phyloP scores from a whole-genome alignment of 805 yeast species.

The Ogataea wickerhamii region DNA sequence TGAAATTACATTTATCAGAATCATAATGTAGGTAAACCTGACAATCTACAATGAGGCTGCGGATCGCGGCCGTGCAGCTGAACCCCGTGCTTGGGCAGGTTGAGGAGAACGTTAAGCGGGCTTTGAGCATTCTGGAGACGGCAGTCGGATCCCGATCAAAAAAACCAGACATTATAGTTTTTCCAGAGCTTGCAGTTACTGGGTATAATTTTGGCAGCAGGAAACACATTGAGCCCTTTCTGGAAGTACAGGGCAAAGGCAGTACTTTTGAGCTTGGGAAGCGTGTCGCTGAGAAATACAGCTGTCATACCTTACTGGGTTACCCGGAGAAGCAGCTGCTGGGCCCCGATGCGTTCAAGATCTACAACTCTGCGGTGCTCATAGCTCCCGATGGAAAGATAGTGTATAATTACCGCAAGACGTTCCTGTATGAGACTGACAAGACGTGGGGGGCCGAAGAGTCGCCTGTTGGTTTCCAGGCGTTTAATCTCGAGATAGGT shows the following conservation, averaged over 20 bases:
- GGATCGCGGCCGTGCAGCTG: conserved; percentile 64
- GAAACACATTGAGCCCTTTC: conserved; percentile 50
- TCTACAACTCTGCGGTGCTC: conserved; percentile 72
- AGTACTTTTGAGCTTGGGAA: conserved; percentile 55
- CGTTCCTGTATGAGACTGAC: conserved; percentile 75
- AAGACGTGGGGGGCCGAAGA: conserved; percentile 76
- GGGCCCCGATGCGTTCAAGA: conserved; percentile 16
- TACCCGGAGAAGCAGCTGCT: conserved; percentile 63
- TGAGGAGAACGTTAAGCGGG: conserved; percentile 48
- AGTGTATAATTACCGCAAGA: conserved; percentile 67
- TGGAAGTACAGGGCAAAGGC: conserved; percentile 41
- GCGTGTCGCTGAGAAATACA: conserved; percentile 43
- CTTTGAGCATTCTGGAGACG: conserved; percentile 38
- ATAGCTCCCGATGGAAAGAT: conserved; percentile 56
- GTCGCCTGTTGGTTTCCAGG: conserved; percentile 56
- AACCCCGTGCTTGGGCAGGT: conserved; percentile 62
- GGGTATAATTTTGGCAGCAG: conserved; percentile 67
- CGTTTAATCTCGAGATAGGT: conserved; percentile 42
- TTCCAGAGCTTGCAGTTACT: conserved; percentile 83
- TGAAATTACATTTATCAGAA: too few species aligned
- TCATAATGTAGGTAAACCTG: too few species aligned
- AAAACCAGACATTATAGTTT: conserved; percentile 61
- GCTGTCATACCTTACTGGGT: conserved; percentile 73
- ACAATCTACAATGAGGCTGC: conserved; percentile 39
- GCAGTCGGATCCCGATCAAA: conserved; percentile 17